Percentiles rank a stretch among this genome's conserved stretches.
Conservation (phyloP, 2,329 filamentous ascomycete genomes). For the Alternaria viburni region DNA sequence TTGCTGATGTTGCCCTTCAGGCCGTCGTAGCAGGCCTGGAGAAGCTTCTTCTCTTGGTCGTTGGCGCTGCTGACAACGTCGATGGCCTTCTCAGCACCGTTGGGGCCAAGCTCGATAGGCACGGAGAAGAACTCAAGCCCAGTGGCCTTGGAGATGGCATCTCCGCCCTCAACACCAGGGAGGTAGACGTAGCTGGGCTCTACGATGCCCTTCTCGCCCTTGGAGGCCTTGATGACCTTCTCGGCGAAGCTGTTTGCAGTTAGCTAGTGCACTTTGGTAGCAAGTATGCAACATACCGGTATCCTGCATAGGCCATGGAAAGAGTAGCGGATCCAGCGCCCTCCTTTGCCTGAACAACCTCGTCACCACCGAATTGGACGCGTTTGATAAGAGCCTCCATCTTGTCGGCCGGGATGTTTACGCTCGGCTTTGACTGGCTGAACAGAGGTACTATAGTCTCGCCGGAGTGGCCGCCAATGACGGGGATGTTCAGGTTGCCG, state of each 20-base stretch:
- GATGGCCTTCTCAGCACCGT: conserved; percentile 83
- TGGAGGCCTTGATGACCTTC: conserved; percentile 85
- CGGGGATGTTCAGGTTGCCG: conserved; percentile 82
- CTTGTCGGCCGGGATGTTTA: conserved; percentile 86
- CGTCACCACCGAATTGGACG: conserved; percentile 96
- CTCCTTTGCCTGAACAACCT: conserved; percentile 94
- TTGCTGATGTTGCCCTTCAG: conserved; percentile 94
- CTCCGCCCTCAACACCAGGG: conserved; percentile 84
- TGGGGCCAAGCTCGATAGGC: conserved; percentile 87
- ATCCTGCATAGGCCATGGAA: conserved; percentile 95
- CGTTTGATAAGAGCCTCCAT: conserved; percentile 90
- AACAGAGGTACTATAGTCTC: conserved; percentile 98
- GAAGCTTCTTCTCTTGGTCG: conserved; percentile 86
- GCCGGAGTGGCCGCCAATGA: conserved; percentile 96
- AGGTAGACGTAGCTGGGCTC: conserved; percentile 98
- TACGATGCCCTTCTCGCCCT: conserved; percentile 89
- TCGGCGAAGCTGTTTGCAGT: conserved; percentile 73
- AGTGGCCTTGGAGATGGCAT: conserved; percentile 81
- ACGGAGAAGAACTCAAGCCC: conserved; percentile 94
- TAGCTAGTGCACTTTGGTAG: neutral
- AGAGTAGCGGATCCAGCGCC: conserved; percentile 88
- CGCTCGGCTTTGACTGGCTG: conserved; percentile 82
- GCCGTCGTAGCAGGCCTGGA: conserved; percentile 75
- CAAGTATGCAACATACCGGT: conserved; percentile 51
- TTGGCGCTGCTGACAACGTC: conserved; percentile 80